A percentile compares a stretch with the other conserved stretches of the same genome.
Conservation (phyloP, 2,329 filamentous ascomycete species). For the Botryotinia calthae region DNA sequence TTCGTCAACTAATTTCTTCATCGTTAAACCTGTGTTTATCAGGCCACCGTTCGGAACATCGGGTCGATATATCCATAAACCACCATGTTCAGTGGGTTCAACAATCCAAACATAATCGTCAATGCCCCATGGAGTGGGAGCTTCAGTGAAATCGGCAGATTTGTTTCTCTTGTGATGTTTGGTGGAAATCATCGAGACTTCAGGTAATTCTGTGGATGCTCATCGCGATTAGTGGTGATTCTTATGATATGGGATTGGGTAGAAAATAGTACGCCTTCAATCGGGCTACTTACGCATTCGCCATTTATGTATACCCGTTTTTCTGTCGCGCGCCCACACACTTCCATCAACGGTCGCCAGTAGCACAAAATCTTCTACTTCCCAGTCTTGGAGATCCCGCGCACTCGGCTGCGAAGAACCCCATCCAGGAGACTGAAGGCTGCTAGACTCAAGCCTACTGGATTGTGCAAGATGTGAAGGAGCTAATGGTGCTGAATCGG, state of each 20-base stretch:
- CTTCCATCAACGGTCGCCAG: slow-evolving; percentile 99
- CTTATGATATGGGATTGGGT: neutral
- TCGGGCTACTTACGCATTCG: slow-evolving; percentile 15
- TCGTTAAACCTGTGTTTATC: slow-evolving; percentile 66
- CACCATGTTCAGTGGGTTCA: slow-evolving; percentile 83
- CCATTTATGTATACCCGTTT: slow-evolving; percentile 82
- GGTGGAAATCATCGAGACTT: slow-evolving; percentile 75
- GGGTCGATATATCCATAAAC: slow-evolving; percentile 81
- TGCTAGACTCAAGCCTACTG: slow-evolving; percentile 74
- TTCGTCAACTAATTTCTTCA: slow-evolving; percentile 85
- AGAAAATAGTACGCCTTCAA: neutral
- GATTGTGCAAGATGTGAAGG: slow-evolving; percentile 92
- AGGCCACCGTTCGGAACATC: slow-evolving; percentile 57
- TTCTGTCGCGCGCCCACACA: slow-evolving; percentile 85
- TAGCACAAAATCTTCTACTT: slow-evolving; percentile 99
- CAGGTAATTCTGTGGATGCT: slow-evolving; percentile 55
- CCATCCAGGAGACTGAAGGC: slow-evolving; percentile 57
- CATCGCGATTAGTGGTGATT: slow-evolving; percentile 56
- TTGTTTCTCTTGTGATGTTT: slow-evolving; percentile 72
- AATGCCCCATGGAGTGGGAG: slow-evolving; percentile 52
- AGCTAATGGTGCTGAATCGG: slow-evolving; percentile 89
- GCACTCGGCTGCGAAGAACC: slow-evolving; percentile 77
- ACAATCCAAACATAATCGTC: slow-evolving; percentile 95
- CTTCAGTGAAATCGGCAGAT: slow-evolving; percentile 57
- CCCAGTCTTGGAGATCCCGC: slow-evolving; percentile 98